These are phyloP conservation scores for Neurospora sublineolata DNA, from an alignment of 495 filamentous ascomycete genomes.

Conservation along the genomic window DNA sequence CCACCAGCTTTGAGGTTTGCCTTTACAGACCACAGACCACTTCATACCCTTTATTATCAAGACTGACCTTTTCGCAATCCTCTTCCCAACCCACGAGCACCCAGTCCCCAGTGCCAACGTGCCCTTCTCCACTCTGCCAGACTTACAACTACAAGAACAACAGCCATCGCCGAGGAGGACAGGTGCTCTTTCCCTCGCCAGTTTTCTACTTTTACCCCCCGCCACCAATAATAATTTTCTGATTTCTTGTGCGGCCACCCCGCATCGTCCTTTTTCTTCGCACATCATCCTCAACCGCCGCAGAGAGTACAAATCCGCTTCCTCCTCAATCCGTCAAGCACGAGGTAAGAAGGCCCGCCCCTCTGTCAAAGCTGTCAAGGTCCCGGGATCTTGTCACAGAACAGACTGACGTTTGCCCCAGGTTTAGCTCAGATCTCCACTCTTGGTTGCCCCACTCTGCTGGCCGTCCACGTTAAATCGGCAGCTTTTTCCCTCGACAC, in stretches of 20 bases:
- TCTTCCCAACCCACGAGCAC: not conserved
- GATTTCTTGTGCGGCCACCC: not conserved
- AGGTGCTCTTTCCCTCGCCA: not conserved
- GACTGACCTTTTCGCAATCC: not conserved
- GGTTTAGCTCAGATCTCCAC: not conserved
- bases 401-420: not conserved
- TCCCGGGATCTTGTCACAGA: not conserved
- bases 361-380: not conserved
- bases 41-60: not conserved
- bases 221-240: not conserved
- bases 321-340: not conserved
- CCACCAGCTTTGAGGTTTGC: not conserved
- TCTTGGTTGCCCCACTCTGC: not conserved
- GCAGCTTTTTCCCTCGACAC: slow-evolving; percentile 2
- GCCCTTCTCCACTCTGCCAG: not conserved
- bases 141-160: not conserved
- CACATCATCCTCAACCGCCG: not conserved
- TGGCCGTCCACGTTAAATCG: not conserved
- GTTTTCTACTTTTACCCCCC: not conserved
- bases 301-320: not conserved
- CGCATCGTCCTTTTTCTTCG: not conserved
- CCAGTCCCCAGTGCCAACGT: not conserved
- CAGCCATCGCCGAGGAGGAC: not conserved
- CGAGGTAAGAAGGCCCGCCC: not conserved
- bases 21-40: not conserved